Evolutionary conservation across 176 grass and related monocot species (phyloP).

Genomic region (Lolium multiflorum): DNA sequence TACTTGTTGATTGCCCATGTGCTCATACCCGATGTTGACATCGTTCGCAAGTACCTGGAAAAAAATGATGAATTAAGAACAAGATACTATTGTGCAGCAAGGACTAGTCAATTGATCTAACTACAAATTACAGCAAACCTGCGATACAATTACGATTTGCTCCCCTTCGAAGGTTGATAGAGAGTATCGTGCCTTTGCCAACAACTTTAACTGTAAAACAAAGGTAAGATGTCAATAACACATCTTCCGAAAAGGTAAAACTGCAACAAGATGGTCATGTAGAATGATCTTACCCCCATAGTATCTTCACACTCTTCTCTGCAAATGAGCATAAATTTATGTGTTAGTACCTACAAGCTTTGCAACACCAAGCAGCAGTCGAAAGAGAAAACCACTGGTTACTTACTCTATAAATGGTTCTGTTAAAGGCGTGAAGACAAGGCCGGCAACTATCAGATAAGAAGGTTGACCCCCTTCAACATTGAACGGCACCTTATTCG

Average conservation of each 20-base stretch:
- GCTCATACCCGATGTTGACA: constrained; percentile 91
- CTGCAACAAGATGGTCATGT: constrained; percentile 25
- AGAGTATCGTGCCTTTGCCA: constrained; percentile 94
- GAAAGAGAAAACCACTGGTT: constrained; percentile 18
- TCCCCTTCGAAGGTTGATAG: constrained; percentile 85
- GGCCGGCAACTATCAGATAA: constrained; percentile 91
- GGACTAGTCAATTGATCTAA: neutral
- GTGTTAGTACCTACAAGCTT: constrained; percentile 34
- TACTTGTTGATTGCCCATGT: constrained; percentile 97
- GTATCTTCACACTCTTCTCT: constrained; percentile 94
- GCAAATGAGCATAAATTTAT: constrained; percentile 48
- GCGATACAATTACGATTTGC: constrained; percentile 96
- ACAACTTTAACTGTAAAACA: constrained; percentile 74
- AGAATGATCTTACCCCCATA: constrained; percentile 79
- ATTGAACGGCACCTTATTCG: constrained; percentile 83
- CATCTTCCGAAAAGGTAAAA: constrained; percentile 30
- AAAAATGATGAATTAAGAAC: constrained; percentile 14
- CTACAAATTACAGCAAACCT: constrained; percentile 52
- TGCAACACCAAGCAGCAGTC: constrained; percentile 26
- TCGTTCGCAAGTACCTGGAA: constrained; percentile 79
- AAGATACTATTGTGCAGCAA: neutral
- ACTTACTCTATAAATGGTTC: constrained; percentile 97
- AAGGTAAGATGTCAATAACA: constrained; percentile 24
- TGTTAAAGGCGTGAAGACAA: constrained; percentile 97
- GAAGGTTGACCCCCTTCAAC: constrained; percentile 88